Percentiles rank a stretch among this genome's conserved stretches.
These are phyloP conservation scores for Entamoeba moshkovskii DNA, from an alignment of 208 protist species.

Conservation along the genomic window DNA sequence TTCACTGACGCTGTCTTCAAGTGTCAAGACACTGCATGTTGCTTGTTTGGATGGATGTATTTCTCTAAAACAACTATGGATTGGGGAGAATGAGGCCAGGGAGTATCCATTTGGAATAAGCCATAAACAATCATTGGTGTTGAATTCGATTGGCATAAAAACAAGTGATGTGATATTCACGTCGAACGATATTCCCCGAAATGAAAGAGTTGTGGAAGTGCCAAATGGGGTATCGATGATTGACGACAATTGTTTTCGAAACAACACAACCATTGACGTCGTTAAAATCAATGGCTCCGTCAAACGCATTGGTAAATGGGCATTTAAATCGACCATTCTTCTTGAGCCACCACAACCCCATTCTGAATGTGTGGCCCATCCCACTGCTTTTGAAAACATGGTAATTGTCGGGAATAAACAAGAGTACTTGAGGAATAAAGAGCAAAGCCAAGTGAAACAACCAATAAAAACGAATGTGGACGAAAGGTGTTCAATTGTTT, in stretches of 20 bases:
- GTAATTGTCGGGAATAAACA: too few relatives aligned
- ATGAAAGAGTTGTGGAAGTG: background rate
- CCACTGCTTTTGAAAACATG: too few relatives aligned
- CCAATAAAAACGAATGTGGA: too few relatives aligned
- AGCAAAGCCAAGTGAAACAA: too few relatives aligned
- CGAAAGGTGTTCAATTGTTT: too few relatives aligned
- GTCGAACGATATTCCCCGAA: background rate
- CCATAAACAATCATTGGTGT: background rate
- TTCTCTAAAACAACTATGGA: background rate
- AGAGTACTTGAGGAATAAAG: too few relatives aligned
- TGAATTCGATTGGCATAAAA: background rate
- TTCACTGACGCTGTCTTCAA: background rate
- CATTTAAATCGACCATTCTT: too few relatives aligned
- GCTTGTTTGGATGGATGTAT: background rate
- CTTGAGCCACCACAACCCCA: too few relatives aligned
- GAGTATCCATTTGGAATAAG: background rate
- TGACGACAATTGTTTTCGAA: background rate
- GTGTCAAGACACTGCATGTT: background rate
- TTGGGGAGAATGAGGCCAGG: background rate
- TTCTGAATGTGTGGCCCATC: too few relatives aligned
- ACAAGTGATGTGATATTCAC: background rate
- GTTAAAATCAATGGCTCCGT: too few relatives aligned
- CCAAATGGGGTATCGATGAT: background rate
- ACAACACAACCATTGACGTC: too few relatives aligned
- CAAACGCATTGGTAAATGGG: too few relatives aligned